These are phyloP conservation scores for Ophiocordyceps robertsii DNA, from an alignment of 2,329 filamentous ascomycete species.

Conservation along the genomic window DNA sequence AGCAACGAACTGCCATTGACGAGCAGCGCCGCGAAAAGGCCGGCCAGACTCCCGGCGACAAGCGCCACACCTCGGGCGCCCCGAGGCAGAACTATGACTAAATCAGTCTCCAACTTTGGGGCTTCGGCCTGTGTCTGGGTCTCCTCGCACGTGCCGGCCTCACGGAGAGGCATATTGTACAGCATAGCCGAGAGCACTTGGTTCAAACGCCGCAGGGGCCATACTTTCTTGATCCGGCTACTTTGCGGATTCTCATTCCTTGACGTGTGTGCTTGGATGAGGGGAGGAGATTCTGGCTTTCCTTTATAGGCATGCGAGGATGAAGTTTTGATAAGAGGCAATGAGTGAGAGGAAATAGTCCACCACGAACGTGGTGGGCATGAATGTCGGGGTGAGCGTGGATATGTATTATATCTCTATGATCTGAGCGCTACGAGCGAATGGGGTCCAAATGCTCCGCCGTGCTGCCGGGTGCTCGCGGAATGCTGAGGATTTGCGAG, in stretches of 20 bases:
- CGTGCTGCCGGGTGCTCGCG: no score
- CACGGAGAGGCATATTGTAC: neutral
- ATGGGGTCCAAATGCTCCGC: no score
- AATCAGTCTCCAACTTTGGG: neutral
- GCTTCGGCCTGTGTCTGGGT: neutral
- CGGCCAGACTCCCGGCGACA: slow-evolving; percentile 31
- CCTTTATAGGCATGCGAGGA: neutral
- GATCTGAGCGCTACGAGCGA: no score
- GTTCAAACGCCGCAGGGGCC: neutral
- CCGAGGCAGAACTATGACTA: slow-evolving; percentile 21
- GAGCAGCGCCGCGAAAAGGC: slow-evolving; percentile 82
- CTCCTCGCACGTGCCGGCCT: neutral
- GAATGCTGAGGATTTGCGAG: neutral
- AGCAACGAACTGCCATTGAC: slow-evolving; percentile 79
- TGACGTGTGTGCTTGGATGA: neutral
- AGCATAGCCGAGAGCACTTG: slow-evolving; percentile 1
- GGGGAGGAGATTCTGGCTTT: neutral
- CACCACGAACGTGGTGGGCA: slow-evolving; percentile 1
- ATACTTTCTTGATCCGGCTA: neutral
- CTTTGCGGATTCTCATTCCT: neutral
- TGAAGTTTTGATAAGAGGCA: neutral
- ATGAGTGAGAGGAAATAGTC: neutral
- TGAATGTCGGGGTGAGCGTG: neutral
- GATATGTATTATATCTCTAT: slow-evolving; percentile 1
- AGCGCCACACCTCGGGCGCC: slow-evolving; percentile 17